Evolutionary conservation across 768 basidiomycete species (phyloP), one percentile per base, ranked within the genome.

Genomic region (Termitomyces sp.): DNA sequence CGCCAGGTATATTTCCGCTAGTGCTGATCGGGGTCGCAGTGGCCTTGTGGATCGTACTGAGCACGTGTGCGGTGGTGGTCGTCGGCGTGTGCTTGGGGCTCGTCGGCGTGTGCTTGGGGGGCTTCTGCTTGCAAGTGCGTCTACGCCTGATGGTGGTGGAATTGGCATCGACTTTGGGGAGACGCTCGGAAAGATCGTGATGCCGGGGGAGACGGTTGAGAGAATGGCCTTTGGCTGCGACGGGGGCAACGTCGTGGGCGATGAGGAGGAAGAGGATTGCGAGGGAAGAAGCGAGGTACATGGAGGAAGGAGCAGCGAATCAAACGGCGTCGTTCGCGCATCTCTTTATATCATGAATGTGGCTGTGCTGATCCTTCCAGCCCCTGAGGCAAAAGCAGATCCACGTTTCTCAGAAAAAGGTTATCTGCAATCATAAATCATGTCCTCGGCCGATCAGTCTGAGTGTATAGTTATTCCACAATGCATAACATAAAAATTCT

Each of bases 171-270:
- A 45, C 19, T 14, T 55, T 44, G 26, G 45, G 15, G 15, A 61
- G 47, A 37, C 58, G 63, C 11, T 54, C 57, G 4, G 56, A 64
- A 43, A 68, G 64, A 35, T 62, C 60, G 32, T 64, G 66, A 54
- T 63, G 66, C 11, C 62, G 64, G 10, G 55, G 55, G 9, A 61
- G 54, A 44, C 58, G 54, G 26, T 62, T 60, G 43, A 65, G 64
- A 3, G 60, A 59, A 40, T 64, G 63, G 17, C n/a, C 32, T 2
- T 51, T 60, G 19, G 65, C 61, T 6, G 62, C 60, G 26, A 56
- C 51, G 1, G 45, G 51, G 47, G 56, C 40, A 7, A 58, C 48
- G 32, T 65, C 62, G 2, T 62, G 58, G 34, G 60, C 34, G 52
- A 68, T 28, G 59, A 56, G 45, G 45, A 55, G 30, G 32, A 49